Conservation (phyloP, 805 yeast genomes). For the Lipomyces lipofer region DNA sequence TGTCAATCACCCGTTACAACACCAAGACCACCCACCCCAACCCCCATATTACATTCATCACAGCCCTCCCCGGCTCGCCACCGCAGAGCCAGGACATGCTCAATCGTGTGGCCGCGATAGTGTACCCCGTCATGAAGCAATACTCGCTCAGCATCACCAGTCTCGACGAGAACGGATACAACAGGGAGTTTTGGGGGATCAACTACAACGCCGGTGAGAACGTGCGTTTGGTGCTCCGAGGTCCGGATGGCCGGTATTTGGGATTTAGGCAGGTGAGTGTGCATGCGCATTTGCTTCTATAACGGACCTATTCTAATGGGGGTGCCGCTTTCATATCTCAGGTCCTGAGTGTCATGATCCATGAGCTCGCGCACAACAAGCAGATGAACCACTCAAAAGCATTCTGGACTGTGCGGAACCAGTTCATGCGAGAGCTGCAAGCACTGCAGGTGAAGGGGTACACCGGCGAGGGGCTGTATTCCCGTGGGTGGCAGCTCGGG, state of each 20-base stretch:
- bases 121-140: conserved; percentile 29
- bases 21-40: conserved; percentile 26
- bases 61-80: conserved; percentile 26
- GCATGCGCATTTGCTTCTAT: not conserved
- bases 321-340: too few species aligned
- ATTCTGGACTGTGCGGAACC: conserved; percentile 29
- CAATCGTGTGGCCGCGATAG: conserved; percentile 32
- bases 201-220: conserved; percentile 33
- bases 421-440: conserved; percentile 24
- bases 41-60: conserved; percentile 28
- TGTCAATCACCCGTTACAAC: conserved; percentile 23
- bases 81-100: conserved; percentile 23
- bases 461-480: conserved; percentile 32
- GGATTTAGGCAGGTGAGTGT: conserved; percentile 22
- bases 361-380: conserved; percentile 31
- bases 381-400: conserved; percentile 31
- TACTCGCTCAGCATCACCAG: conserved; percentile 27
- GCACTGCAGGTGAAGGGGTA: conserved; percentile 27
- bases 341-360: conserved; percentile 32
- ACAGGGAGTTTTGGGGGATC: conserved; percentile 31
- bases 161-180: conserved; percentile 27
- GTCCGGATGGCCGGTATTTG: conserved; percentile 21
- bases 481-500: conserved; percentile 25
- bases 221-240: conserved; percentile 27
- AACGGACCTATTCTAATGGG: not conserved